These are phyloP conservation scores for Malania oleifera DNA, from an alignment of 164 flowering plant genomes.

Conservation along the genomic window DNA sequence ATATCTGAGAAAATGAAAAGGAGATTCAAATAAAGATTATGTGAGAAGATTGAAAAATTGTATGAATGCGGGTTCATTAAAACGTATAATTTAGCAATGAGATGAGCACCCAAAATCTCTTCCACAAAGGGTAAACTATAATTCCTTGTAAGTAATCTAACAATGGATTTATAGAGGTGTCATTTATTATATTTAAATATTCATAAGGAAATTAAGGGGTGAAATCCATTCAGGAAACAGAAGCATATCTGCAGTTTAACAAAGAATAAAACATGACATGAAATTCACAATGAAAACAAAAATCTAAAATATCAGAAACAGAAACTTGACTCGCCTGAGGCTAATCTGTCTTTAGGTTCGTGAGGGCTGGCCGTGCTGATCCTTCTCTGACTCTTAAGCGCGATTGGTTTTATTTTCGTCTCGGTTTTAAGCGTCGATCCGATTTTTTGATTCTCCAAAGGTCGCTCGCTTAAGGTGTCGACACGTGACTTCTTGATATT, in stretches of 20 bases:
- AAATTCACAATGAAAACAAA: background rate
- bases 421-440: background rate
- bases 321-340: conserved; percentile 15
- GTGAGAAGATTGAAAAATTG: background rate
- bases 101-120: no score
- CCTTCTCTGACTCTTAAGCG: background rate
- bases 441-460: conserved; percentile 4
- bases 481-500: conserved; percentile 1
- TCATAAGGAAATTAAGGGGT: background rate
- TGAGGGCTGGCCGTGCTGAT: background rate
- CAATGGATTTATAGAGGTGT: background rate
- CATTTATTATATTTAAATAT: background rate
- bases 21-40: background rate
- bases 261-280: no score
- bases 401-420: background rate
- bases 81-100: background rate
- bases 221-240: no score
- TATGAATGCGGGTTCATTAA: background rate
- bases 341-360: conserved; percentile 14
- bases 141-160: no score
- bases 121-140: no score
- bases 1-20: conserved; percentile 8
- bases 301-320: background rate
- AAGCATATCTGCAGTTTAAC: background rate
- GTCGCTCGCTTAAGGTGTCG: background rate